Evolutionary conservation across 768 basidiomycete species (phyloP), one percentile per base, ranked within the genome.

Genomic region (Panaeolus papilionaceus): DNA sequence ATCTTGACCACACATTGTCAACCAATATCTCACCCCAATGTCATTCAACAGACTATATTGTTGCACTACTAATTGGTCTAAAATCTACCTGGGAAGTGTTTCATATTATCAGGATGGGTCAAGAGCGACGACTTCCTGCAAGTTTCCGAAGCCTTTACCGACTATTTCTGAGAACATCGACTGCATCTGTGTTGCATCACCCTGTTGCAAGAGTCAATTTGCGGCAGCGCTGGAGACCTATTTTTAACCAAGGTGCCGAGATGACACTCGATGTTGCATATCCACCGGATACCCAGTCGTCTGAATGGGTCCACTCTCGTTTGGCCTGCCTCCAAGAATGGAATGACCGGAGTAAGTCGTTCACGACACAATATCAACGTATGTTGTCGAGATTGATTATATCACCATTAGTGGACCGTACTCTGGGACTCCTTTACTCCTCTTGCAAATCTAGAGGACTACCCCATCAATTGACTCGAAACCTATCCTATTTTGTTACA

Each of bases 371-470:
- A 11, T 39, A 44, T 63, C 61, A 39, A n/a, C 14, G 20, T 26
- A 2, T 49, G 44, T 10, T 20, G 23, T 23, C 23, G 54, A 28
- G 5, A 33, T 58, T 5, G 9, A 51, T 26, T 8, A 49, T 42
- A 42, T 49, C 20, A 49, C 47, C 16, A 39, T n/a, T 64, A 94
- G 92, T 92, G 76, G 91, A 93, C 72, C 84, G 82, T 67, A 92
- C 91, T 0, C 81, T 93, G 45, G 81, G 82, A 38, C 70, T 93
- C 9, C 74, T 93, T 58, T 83, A 86, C 76, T 86, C 82, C 33
- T 89, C 92, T n/a, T 84, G 86, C 3, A 80, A 81, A 66, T 84
- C 86, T 39, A 85, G 90, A 33, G 92, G 92, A 14, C 77, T 91
- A 14, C 76, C 91, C 11, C 89, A 92, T 73, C 79, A 78, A 66